These are phyloP conservation scores for Spergularia marina DNA, from an alignment of 148 eudicot genomes.

Conservation along the genomic window DNA sequence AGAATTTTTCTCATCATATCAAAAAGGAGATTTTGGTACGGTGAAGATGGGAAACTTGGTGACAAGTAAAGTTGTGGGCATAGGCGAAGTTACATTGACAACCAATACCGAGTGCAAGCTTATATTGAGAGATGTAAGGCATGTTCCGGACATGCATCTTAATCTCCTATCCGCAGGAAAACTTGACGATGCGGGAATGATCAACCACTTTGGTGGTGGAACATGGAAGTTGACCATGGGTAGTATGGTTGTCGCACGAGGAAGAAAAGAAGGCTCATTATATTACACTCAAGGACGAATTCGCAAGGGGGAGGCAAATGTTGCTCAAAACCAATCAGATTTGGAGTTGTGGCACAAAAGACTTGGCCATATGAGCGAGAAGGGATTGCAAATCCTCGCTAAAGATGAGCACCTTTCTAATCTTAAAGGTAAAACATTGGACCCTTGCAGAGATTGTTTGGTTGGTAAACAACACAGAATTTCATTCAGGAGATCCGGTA, in stretches of 20 bases:
- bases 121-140: background rate
- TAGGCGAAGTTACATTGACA: background rate
- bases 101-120: background rate
- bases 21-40: background rate
- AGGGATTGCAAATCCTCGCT: background rate
- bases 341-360: background rate
- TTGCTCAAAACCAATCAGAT: background rate
- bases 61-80: background rate
- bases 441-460: background rate
- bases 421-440: background rate
- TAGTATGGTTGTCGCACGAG: background rate
- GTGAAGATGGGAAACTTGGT: background rate
- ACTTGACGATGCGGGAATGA: background rate
- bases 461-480: background rate
- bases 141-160: background rate
- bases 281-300: background rate
- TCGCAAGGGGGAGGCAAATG: background rate
- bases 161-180: background rate
- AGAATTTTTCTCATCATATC: background rate
- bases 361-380: conserved; percentile 3
- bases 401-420: background rate
- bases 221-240: background rate
- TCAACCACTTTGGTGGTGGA: background rate
- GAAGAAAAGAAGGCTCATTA: background rate
- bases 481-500: background rate